A percentile compares a stretch with the other conserved stretches of the same genome.
Conservation (phyloP, 2,329 filamentous ascomycete species). For the Penicillium vulpinum region DNA sequence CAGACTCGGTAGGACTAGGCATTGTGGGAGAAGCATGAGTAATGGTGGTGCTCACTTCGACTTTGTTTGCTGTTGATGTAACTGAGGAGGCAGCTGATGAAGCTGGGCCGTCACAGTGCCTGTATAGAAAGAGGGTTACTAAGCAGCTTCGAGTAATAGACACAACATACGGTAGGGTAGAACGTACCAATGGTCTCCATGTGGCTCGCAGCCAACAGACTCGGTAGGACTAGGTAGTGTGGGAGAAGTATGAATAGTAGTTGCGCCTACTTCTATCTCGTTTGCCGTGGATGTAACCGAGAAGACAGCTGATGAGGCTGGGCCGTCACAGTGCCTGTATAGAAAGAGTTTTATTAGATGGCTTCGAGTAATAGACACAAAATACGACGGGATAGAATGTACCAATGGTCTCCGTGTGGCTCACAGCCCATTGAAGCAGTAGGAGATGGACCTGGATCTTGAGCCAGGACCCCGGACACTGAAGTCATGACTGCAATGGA, state of each 20-base stretch:
- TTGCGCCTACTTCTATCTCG: too few species aligned
- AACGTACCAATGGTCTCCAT: slow-evolving; percentile 26
- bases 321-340: slow-evolving; percentile 34
- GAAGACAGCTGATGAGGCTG: slow-evolving; percentile 14
- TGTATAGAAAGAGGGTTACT: slow-evolving; percentile 2
- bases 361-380: rapidly evolving
- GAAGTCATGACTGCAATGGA: slow-evolving; percentile 20
- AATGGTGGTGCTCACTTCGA: background rate
- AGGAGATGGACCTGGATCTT: slow-evolving; percentile 33
- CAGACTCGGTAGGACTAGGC: slow-evolving; percentile 26
- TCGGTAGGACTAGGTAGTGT: slow-evolving; percentile 24
- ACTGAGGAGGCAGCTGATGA: background rate
- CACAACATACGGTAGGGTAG: background rate
- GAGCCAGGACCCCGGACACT: slow-evolving; percentile 13
- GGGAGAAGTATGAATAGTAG: too few species aligned
- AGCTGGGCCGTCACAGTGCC: slow-evolving; percentile 34
- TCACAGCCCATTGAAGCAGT: slow-evolving; percentile 31
- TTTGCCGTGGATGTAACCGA: background rate
- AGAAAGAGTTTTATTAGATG: background rate
- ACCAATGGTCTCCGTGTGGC: slow-evolving; percentile 32
- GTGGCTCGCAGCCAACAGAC: slow-evolving; percentile 20
- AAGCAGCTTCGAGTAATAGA: background rate
- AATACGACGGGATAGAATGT: background rate
- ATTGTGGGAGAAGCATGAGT: background rate
- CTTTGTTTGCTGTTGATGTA: background rate